A percentile compares a stretch with the other conserved stretches of the same genome.
phyloP scores from a whole-genome alignment of 768 basidiomycete species.

The Rhodotorula paludigena region DNA sequence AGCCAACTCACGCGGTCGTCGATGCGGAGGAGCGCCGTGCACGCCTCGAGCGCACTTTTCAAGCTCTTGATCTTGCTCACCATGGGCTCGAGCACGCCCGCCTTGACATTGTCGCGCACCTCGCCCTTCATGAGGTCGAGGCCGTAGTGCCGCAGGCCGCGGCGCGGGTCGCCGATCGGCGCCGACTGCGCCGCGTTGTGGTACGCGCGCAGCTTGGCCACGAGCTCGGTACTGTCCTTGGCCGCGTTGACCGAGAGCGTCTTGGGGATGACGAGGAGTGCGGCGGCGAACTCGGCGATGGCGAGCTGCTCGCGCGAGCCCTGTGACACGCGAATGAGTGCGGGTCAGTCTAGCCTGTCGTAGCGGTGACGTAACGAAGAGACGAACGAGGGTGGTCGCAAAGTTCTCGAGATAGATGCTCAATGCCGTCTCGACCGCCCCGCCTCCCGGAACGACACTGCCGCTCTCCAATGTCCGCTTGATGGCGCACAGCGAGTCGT shows the following conservation, averaged over 20 bases:
- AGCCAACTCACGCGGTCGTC: slow-evolving; percentile 50
- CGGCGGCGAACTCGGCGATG: slow-evolving; percentile 95
- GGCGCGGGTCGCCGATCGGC: slow-evolving; percentile 82
- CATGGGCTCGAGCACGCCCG: slow-evolving; percentile 92
- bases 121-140: slow-evolving; percentile 91
- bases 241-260: slow-evolving; percentile 95
- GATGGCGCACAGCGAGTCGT: slow-evolving; percentile 89
- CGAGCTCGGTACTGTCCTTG: slow-evolving; percentile 94
- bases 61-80: slow-evolving; percentile 94
- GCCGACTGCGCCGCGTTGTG: slow-evolving; percentile 96
- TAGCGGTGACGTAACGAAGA: not conserved
- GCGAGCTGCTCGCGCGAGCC: slow-evolving; percentile 97
- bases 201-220: slow-evolving; percentile 92
- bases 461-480: slow-evolving; percentile 97
- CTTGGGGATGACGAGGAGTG: slow-evolving; percentile 91
- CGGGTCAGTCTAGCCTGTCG: not conserved
- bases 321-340: slow-evolving; percentile 49
- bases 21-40: slow-evolving; percentile 86
- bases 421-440: slow-evolving; percentile 91
- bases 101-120: slow-evolving; percentile 86
- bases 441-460: slow-evolving; percentile 90
- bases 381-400: slow-evolving; percentile 86
- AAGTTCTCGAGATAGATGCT: slow-evolving; percentile 98
- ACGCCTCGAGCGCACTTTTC: slow-evolving; percentile 95
- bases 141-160: slow-evolving; percentile 82